A percentile compares a stretch with the other conserved stretches of the same genome.
phyloP scores from a whole-genome alignment of 257 asterid genomes.

The Fraxinus anomala region DNA sequence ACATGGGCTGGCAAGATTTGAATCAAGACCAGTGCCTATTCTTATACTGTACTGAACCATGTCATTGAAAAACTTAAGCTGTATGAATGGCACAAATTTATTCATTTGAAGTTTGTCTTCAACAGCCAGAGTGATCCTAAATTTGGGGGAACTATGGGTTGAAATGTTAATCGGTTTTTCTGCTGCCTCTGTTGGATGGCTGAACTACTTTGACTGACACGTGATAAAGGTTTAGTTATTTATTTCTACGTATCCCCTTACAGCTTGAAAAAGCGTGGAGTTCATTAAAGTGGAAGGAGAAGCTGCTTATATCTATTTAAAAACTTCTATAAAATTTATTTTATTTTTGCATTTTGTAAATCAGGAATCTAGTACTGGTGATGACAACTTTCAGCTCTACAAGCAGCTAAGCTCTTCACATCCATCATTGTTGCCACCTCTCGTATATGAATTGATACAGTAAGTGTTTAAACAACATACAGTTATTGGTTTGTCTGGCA shows the following conservation, averaged over 20 bases:
- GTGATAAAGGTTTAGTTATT: constrained; percentile 9
- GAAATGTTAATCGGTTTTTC: constrained; percentile 7
- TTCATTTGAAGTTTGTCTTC: background rate
- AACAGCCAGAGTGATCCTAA: background rate
- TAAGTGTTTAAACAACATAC: constrained; percentile 31
- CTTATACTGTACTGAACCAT: background rate
- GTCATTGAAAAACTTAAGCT: background rate
- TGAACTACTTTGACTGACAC: constrained; percentile 13
- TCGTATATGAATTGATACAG: constrained; percentile 80
- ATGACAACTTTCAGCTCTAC: constrained; percentile 59
- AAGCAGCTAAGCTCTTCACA: constrained; percentile 70
- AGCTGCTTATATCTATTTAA: background rate
- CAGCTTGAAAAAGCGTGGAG: constrained; percentile 96
- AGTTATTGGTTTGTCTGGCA: background rate
- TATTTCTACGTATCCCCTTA: constrained; percentile 14
- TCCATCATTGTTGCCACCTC: constrained; percentile 82
- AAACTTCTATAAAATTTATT: background rate
- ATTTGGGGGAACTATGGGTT: background rate
- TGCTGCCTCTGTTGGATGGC: background rate
- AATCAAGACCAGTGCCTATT: background rate
- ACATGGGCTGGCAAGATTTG: too few relatives aligned
- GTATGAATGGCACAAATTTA: too few relatives aligned
- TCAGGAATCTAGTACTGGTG: constrained; percentile 54
- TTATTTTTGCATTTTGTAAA: background rate
- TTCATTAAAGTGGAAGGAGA: constrained; percentile 71